A percentile compares a stretch with the other conserved stretches of the same genome.
phyloP scores from a whole-genome alignment of 1,284 basidiomycete genomes.

The Sporisorium exsertum region DNA sequence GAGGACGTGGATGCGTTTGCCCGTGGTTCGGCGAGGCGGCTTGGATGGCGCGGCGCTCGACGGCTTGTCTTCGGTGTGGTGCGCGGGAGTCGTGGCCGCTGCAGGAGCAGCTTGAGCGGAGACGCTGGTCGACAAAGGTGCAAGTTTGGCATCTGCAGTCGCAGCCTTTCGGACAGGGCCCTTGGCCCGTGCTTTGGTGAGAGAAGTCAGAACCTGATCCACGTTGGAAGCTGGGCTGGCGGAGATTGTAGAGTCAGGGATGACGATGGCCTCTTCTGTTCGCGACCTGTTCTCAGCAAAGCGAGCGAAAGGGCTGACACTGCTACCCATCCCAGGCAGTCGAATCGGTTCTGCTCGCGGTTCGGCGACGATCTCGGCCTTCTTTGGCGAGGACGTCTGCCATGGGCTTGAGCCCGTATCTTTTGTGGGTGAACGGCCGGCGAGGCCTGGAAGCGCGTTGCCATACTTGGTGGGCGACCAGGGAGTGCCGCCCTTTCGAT shows the following conservation, averaged over 20 bases:
- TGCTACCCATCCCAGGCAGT: constrained; percentile 50
- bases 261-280: constrained; percentile 22
- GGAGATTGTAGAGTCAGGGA: neutral
- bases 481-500: constrained; percentile 22
- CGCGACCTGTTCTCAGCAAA: constrained; percentile 20
- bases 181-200: constrained; percentile 36
- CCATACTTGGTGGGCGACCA: constrained; percentile 54
- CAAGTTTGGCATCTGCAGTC: constrained; percentile 15
- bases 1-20: constrained; percentile 65
- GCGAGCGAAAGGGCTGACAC: constrained; percentile 39
- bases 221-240: constrained; percentile 4
- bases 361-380: constrained; percentile 24
- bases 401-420: constrained; percentile 18
- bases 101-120: neutral
- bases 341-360: constrained; percentile 43
- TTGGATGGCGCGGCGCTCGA: constrained; percentile 11
- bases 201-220: constrained; percentile 29
- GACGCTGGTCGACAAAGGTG: neutral
- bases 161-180: constrained; percentile 26
- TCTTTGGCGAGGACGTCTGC: constrained; percentile 30
- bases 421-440: constrained; percentile 39
- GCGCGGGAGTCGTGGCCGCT: constrained; percentile 2
- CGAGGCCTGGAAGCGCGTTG: constrained; percentile 50
- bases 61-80: constrained; percentile 3
- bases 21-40: constrained; percentile 46